Evolutionary conservation across 2,329 filamentous ascomycete species (phyloP), one percentile per base, ranked within the genome.

Genomic region (Metarhizium rileyi): DNA sequence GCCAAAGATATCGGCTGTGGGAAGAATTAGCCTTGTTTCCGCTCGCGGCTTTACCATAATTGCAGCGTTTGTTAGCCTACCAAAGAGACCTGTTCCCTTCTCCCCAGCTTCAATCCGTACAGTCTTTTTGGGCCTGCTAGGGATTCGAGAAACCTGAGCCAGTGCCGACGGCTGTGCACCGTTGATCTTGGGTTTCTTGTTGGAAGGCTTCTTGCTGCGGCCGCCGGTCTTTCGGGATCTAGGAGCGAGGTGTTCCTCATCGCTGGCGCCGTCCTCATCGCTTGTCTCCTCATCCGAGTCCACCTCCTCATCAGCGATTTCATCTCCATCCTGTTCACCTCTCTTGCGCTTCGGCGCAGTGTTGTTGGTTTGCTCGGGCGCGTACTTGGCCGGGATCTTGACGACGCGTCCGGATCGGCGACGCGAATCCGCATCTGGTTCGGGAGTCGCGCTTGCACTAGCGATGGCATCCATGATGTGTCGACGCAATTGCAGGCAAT

Each of bases 351-450:
- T 84, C 46, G 72, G 62, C 40, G 70, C 69, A 43, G 67, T 58
- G 48, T 69, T 61, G 56, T 56, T 56, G 40, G 62, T 51, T 48
- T 60, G 52, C 53, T 82, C 75, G 49, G 78, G 75, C 50, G 70
- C 70, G 66, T 80, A 84, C 63, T 83, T 83, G 61, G 75, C 65
- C 43, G 80, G 79, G 33, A 71, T 72, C 61, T 72, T 78, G 54
- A 80, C 74, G 70, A 81, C 80, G 78, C 81, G 81, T 79, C 81
- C 80, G 35, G 83, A 86, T 56, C 81, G 79, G 66, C 83, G 82
- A 73, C 77, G 76, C 67, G 74, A 71, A 61, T 72, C 71, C 52
- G 70, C 67, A 53, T 74, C 71, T 53, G 70, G 69, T 49, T 76
- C 73, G 53, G 76, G 72, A 36, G 53, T 53, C 48, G 52, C 47